A percentile compares a stretch with the other conserved stretches of the same genome.
Evolutionary conservation across 2,329 filamentous ascomycete genomes (phyloP).

Genomic region (Talaromyces verruculosus): DNA sequence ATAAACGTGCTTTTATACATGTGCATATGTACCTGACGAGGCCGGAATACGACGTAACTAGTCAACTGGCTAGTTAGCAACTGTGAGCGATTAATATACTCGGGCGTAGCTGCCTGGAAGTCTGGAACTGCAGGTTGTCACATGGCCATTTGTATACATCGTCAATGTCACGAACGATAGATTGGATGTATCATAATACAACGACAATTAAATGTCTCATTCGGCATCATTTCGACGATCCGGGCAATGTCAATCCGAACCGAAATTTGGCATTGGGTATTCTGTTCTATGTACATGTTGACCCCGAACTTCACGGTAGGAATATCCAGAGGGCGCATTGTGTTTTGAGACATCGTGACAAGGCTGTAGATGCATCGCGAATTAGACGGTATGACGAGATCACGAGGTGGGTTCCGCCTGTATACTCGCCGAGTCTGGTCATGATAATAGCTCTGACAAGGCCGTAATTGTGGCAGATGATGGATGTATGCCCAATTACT

Average conservation of each 20-base stretch:
- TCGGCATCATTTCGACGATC: background rate
- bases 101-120: background rate
- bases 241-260: background rate
- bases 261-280: background rate
- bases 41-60: background rate
- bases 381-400: background rate
- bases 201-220: background rate
- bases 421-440: background rate
- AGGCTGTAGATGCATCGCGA: background rate
- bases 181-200: background rate
- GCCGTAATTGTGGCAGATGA: background rate
- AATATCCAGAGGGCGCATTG: background rate
- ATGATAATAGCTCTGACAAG: background rate
- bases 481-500: background rate
- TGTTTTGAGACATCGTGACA: background rate
- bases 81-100: background rate
- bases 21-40: background rate
- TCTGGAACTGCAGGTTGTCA: background rate
- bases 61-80: background rate
- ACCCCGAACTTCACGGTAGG: no score
- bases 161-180: background rate
- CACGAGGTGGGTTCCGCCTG: background rate
- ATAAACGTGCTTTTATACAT: background rate
- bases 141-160: background rate
- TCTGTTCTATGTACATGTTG: constrained; percentile 2